A percentile compares a stretch with the other conserved stretches of the same genome.
These are phyloP conservation scores for Penicillium expansum DNA, from an alignment of 2,329 filamentous ascomycete genomes.

Conservation along the genomic window DNA sequence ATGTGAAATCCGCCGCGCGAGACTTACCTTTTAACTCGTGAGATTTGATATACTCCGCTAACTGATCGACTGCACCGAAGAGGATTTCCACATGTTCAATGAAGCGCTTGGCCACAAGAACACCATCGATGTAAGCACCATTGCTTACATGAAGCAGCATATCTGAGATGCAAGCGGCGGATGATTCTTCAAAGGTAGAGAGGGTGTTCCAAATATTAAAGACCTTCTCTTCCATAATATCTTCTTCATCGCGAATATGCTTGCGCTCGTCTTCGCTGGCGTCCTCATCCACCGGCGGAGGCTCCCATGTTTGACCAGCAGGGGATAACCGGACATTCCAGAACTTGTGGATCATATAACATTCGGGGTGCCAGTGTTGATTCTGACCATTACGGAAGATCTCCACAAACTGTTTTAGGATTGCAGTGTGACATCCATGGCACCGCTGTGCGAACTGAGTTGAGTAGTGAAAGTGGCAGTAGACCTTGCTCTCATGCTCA, in stretches of 20 bases:
- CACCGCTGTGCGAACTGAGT: constrained; percentile 95
- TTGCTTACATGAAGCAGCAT: constrained; percentile 99
- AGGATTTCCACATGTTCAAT: constrained; percentile 94
- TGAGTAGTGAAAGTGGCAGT: constrained; percentile 98
- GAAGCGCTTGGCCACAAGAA: constrained; percentile 91
- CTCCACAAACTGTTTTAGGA: constrained; percentile 98
- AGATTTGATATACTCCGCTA: constrained; percentile 69
- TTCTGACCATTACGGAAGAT: constrained; percentile 98
- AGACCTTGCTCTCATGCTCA: constrained; percentile 93
- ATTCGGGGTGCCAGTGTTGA: constrained; percentile 99
- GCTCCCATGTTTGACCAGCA: constrained; percentile 52
- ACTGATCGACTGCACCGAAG: constrained; percentile 80
- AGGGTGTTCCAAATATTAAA: constrained; percentile 98
- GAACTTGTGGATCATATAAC: constrained; percentile 99
- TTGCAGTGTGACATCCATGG: constrained; percentile 94
- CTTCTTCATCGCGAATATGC: constrained; percentile 77
- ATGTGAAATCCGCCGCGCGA: neutral
- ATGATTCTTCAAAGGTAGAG: constrained; percentile 95
- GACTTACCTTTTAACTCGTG: constrained; percentile 71
- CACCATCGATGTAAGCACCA: constrained; percentile 90
- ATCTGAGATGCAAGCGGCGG: constrained; percentile 95
- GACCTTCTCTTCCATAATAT: constrained; percentile 95
- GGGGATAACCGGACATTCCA: constrained; percentile 91
- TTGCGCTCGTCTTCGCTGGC: constrained; percentile 69
- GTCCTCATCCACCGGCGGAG: constrained; percentile 49